A percentile compares a stretch with the other conserved stretches of the same genome.
These are phyloP conservation scores for Tulasnella sp. DNA, from an alignment of 768 basidiomycete species.

Conservation along the genomic window DNA sequence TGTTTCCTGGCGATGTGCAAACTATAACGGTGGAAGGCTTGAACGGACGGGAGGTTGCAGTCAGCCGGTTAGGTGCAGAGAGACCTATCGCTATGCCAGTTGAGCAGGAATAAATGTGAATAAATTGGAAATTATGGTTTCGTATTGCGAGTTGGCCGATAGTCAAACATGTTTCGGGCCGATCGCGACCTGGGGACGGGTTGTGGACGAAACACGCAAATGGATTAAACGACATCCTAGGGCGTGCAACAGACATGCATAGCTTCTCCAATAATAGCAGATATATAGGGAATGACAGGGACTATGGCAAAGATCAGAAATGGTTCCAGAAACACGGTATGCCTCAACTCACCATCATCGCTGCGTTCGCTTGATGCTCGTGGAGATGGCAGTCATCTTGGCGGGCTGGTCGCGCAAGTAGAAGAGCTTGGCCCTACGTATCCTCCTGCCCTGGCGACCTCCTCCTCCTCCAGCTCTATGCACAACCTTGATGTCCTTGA, in stretches of 20 bases:
- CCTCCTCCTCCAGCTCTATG: constrained; percentile 33
- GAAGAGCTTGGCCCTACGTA: constrained; percentile 72
- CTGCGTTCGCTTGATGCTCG: constrained; percentile 32
- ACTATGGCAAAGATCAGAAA: not conserved
- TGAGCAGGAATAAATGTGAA: not conserved
- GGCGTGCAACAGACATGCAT: not conserved
- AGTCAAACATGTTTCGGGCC: not conserved
- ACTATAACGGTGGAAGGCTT: not conserved
- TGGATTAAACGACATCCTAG: not conserved
- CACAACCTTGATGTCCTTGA: constrained; percentile 81
- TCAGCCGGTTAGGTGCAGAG: not conserved
- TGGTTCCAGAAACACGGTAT: not conserved
- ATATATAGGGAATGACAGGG: not conserved
- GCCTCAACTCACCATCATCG: not conserved
- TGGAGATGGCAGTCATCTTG: constrained; percentile 73
- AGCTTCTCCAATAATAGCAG: not conserved
- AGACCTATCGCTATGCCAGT: not conserved
- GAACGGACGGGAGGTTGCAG: not conserved
- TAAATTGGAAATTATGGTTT: not conserved
- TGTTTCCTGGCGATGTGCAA: constrained; percentile 25
- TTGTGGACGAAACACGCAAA: not conserved
- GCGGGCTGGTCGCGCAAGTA: constrained; percentile 75
- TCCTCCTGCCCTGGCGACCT: constrained; percentile 38
- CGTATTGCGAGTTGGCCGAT: not conserved
- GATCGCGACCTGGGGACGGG: not conserved